Percentiles rank a stretch among this genome's conserved stretches.
Evolutionary conservation across 2,329 filamentous ascomycete species (phyloP).

Genomic region (Knufia fluminis): DNA sequence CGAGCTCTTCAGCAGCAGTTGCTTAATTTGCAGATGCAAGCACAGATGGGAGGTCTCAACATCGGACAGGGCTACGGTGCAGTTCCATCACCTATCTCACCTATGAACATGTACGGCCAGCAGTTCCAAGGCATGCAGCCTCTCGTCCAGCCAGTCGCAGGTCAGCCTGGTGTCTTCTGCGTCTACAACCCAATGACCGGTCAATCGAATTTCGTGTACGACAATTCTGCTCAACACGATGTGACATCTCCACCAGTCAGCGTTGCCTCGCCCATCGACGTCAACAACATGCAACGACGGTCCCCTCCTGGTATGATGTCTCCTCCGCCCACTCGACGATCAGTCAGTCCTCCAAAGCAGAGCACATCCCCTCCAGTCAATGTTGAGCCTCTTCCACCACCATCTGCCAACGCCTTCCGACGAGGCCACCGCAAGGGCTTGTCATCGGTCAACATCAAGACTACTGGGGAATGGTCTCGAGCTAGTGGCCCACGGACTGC

Average conservation of each 20-base stretch:
- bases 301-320: conserved; percentile 54
- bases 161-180: conserved; percentile 67
- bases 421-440: conserved; percentile 86
- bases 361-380: conserved; percentile 61
- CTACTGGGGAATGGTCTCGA: conserved; percentile 44
- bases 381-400: conserved; percentile 67
- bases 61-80: conserved; percentile 33
- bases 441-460: conserved; percentile 52
- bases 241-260: conserved; percentile 27
- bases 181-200: conserved; percentile 81
- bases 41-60: conserved; percentile 70
- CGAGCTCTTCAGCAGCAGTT: conserved; percentile 92
- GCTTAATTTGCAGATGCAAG: conserved; percentile 69
- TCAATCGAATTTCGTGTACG: conserved; percentile 71
- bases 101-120: conserved; percentile 53
- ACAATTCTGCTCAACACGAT: conserved; percentile 49
- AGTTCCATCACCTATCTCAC: conserved; percentile 45
- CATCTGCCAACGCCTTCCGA: conserved; percentile 84
- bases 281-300: conserved; percentile 14
- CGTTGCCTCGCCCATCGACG: conserved; percentile 15
- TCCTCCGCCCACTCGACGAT: conserved; percentile 60
- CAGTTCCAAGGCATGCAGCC: conserved; percentile 59
- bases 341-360: conserved; percentile 52
- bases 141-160: conserved; percentile 52
- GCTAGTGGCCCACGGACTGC: conserved; percentile 67